Evolutionary conservation across 306 rosid genomes (phyloP).

Genomic region (Dryas octopetala): DNA sequence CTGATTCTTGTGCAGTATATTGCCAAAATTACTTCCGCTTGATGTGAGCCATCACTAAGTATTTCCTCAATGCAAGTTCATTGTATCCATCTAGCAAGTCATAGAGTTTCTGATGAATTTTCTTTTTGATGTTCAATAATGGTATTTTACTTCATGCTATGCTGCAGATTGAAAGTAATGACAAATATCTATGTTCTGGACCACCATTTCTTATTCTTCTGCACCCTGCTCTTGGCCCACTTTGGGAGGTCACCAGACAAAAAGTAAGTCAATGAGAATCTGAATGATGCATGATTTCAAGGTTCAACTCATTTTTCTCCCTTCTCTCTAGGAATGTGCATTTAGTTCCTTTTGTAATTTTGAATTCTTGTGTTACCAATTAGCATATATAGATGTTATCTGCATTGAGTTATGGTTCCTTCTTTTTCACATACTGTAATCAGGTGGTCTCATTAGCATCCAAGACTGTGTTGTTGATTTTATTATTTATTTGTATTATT

Average conservation of each 20-base stretch:
- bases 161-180: slow-evolving; percentile 75
- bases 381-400: slow-evolving; percentile 6
- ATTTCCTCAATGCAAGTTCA: slow-evolving; percentile 12
- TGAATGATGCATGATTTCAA: background rate
- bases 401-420: background rate
- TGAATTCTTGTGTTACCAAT: background rate
- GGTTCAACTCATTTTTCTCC: background rate
- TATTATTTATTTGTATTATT: background rate
- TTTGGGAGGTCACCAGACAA: slow-evolving; percentile 93
- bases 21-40: slow-evolving; percentile 18
- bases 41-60: slow-evolving; percentile 14
- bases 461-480: background rate
- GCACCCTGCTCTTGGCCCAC: slow-evolving; percentile 98
- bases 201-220: slow-evolving; percentile 93
- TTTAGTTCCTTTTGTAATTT: background rate
- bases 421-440: background rate
- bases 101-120: background rate
- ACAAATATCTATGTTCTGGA: slow-evolving; percentile 66
- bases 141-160: slow-evolving; percentile 21
- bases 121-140: slow-evolving; percentile 1
- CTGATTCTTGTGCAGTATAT: slow-evolving; percentile 6
- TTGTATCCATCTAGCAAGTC: slow-evolving; percentile 21
- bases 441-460: background rate
- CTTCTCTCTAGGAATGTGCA: background rate
- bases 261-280: slow-evolving; percentile 47